phyloP scores from a whole-genome alignment of 73 alveolate genomes.

The Effrenium voratum region DNA sequence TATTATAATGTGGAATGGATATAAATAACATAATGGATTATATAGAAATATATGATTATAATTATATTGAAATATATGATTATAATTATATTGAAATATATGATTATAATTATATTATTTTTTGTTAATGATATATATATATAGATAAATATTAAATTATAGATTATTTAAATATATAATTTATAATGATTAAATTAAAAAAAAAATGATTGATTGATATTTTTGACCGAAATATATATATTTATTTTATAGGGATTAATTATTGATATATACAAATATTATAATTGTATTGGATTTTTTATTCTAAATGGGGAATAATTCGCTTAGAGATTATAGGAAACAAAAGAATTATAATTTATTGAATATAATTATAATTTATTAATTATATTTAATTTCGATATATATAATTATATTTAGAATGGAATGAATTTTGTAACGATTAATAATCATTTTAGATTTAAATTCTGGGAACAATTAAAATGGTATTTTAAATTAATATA shows the following conservation, averaged over 20 bases:
- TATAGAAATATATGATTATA: neutral
- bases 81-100: neutral
- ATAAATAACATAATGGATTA: neutral
- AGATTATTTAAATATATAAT: neutral
- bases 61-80: too few relatives aligned
- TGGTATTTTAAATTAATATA: neutral
- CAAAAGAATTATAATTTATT: neutral
- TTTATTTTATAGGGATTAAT: neutral
- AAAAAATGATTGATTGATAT: too few relatives aligned
- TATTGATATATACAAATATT: neutral
- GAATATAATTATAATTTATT: neutral
- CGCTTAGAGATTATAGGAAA: neutral
- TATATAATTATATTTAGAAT: neutral
- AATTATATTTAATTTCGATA: neutral
- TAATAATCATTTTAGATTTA: neutral
- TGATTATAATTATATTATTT: neutral
- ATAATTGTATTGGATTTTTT: neutral
- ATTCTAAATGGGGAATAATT: neutral
- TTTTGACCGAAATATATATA: neutral
- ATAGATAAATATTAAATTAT: neutral
- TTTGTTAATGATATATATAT: too few relatives aligned
- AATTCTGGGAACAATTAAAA: neutral
- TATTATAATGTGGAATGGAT: neutral
- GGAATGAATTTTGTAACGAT: neutral
- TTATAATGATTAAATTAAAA: neutral